Conservation (phyloP, 2,329 filamentous ascomycete species). For the Sporothrix pallida region DNA sequence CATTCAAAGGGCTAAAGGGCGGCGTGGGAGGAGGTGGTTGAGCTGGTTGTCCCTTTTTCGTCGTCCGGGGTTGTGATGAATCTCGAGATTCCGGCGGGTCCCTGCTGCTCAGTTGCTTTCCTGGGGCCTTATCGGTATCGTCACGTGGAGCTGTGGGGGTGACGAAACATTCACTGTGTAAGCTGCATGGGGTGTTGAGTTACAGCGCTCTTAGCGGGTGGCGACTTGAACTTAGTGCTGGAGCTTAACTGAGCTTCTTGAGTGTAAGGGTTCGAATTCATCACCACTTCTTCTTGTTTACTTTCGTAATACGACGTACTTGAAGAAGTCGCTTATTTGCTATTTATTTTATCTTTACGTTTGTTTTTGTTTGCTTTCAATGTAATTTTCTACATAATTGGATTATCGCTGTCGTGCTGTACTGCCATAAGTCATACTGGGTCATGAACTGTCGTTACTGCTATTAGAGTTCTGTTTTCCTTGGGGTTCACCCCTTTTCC, state of each 20-base stretch:
- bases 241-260: not conserved
- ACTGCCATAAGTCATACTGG: not conserved
- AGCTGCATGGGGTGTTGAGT: not conserved
- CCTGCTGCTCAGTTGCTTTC: conserved; percentile 4
- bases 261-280: not conserved
- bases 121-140: conserved; percentile 27
- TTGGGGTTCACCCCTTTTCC: not conserved
- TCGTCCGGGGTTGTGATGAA: conserved; percentile 5
- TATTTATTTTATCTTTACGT: not conserved
- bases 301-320: not conserved
- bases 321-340: not conserved
- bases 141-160: conserved; percentile 26
- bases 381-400: not conserved
- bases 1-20: not conserved
- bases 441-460: not conserved
- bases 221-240: not conserved
- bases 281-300: not conserved
- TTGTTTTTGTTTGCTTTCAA: not conserved
- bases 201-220: conserved; percentile 5
- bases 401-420: no score
- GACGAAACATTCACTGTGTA: not conserved
- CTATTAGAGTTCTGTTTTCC: not conserved
- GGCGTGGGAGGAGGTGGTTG: not conserved
- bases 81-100: conserved; percentile 6
- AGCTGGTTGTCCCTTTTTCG: not conserved